phyloP scores from a whole-genome alignment of 352 stramenopile species.

The Globisporangium alternatum region DNA sequence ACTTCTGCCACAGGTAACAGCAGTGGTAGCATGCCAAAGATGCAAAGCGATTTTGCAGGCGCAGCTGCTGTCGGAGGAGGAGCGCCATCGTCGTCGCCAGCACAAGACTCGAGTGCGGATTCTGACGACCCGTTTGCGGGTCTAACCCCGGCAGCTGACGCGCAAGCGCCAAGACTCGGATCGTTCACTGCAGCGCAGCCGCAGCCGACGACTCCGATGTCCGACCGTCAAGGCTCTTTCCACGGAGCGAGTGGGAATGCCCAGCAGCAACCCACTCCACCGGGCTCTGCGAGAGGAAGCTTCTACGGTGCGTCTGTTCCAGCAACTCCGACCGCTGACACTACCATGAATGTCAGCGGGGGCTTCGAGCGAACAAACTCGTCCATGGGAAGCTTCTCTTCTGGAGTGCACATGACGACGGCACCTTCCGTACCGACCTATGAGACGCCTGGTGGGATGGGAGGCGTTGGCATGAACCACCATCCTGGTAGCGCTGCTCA shows the following conservation, averaged over 20 bases:
- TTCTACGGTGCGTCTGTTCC: conserved; percentile 11
- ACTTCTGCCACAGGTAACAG: not conserved
- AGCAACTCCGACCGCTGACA: not conserved
- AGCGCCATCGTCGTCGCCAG: conserved; percentile 9
- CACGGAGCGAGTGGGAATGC: conserved; percentile 5
- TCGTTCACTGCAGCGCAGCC: conserved; percentile 20
- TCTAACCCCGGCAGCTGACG: conserved; percentile 33
- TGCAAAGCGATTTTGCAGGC: conserved; percentile 1
- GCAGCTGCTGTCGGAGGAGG: not conserved
- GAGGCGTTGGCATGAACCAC: conserved; percentile 26
- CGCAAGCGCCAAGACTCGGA: conserved; percentile 26
- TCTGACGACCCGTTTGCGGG: conserved; percentile 62
- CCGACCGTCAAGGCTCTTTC: conserved; percentile 15
- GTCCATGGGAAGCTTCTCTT: conserved; percentile 40
- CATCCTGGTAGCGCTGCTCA: conserved; percentile 16
- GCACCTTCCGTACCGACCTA: conserved; percentile 19
- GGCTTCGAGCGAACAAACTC: conserved; percentile 37
- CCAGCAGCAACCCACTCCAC: conserved; percentile 16
- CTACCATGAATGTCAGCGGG: not conserved
- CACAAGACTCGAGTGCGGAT: conserved; percentile 27
- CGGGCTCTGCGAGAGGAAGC: conserved; percentile 15
- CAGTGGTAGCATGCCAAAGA: not conserved
- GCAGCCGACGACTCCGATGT: conserved; percentile 10
- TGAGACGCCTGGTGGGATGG: conserved; percentile 20
- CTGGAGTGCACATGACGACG: conserved; percentile 23